Evolutionary conservation across 495 filamentous ascomycete species (phyloP), one percentile per base, ranked within the genome.

Genomic region (Hypoxylon subgilvum): DNA sequence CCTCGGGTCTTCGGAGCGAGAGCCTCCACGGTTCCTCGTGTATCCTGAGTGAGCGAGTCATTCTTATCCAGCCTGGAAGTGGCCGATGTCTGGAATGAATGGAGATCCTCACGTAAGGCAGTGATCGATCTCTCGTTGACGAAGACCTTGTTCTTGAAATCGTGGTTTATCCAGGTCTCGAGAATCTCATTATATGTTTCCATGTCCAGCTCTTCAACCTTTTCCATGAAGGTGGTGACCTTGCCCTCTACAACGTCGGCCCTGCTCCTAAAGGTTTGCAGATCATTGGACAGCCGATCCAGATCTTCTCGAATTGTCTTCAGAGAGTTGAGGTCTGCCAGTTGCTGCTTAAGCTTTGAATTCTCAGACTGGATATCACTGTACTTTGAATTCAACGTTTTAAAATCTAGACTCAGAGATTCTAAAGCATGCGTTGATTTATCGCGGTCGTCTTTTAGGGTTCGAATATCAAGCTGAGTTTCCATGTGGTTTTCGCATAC

Each of bases 121-220:
- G 41, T 18, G 14, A 36, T 41, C 2, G 41, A 32, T 21, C 52
- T 60, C 8, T 65, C 53, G 21, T 56, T 44, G 4, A 36, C 19
- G 5, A 53, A 14, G 13, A 63, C 35, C 19, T 53, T 66, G 9
- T 51, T 50, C 51, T 65, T 65, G 27, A 67, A 52, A 35, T 67
- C 62, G 25, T 67, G 50, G 5, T 48, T 53, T 2, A 61, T 52
- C 67, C 67, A 70, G 2, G 46, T 38, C 9, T 60, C 53, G 1
- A 52, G 35, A 1, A 70, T 58, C 19, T 70, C 64, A 22, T 65
- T 59, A 4, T 57, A 57, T 0, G 52, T 55, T 7, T 41, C 34
- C 51, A 68, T 50, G 10, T 70, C 67, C 9, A 70, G 43, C n/a
- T 65, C 57, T 28, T 63, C 61, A 32, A 68, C 49, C 43, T 63